Evolutionary conservation across 441 rosid species (phyloP), one percentile per base, ranked within the genome.

Genomic region (Populus hybrid): DNA sequence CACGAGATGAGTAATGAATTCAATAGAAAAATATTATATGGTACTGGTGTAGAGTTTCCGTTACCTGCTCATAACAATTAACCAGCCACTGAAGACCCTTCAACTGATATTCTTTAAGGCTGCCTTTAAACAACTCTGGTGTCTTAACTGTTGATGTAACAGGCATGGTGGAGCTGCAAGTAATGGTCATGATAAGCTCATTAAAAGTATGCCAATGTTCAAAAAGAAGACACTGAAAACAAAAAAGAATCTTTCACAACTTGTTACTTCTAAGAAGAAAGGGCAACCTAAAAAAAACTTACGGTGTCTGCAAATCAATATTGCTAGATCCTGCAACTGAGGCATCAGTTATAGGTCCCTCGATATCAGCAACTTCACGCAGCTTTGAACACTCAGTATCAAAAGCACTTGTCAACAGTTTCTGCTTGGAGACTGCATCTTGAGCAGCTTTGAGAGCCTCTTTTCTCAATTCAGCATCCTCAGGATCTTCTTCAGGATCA

Each of bases 41-140:
- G 57, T 67, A 14, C 38, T 69, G 72, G 76, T 30, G 64, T n/a
- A 65, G 70, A 81, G 72, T 78, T 24, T 81, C 72, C 78, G 57
- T 73, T 30, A 92, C 99, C 99, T 96, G 98, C 89, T 96, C 99
- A 81, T 96, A 96, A 87, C 99, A 96, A 86, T 96, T 96, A 81
- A 94, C 99, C 71, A 96, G 96, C 99, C 30, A 76, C 26, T 9
- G 86, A 84, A 96, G 99, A 71, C 99, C 99, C 86, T 96, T 96
- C 86, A 92, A 83, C 85, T 96, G 99, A 87, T 96, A 96, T 80
- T 89, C 99, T 88, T 96, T 96, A 72, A 96, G 99, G 80, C 88
- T 84, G 57, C 99, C 99, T 74, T 89, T 94, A 81, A 96, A 96
- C 85, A 96, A 82, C 82, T 91, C 97, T 36, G 99, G 99, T 75